phyloP scores from a whole-genome alignment of 2,329 filamentous ascomycete genomes.

The Hypoxylon sp. region DNA sequence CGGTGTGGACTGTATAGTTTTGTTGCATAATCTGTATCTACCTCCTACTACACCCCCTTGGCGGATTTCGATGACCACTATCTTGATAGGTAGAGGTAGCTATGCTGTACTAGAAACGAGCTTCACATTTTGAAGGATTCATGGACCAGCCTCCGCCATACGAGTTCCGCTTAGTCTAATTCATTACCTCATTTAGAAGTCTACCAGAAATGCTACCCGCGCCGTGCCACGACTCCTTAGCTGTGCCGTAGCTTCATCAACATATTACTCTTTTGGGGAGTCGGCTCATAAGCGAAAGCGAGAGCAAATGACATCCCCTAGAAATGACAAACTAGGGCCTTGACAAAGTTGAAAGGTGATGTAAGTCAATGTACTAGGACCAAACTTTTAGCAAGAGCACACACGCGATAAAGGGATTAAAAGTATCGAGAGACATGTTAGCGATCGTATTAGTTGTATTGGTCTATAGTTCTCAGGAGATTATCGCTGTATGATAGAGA shows the following conservation, averaged over 20 bases:
- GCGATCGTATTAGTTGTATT: not conserved
- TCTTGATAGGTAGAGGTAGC: not conserved
- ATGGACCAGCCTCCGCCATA: not conserved
- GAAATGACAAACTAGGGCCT: not conserved
- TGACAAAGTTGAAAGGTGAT: not conserved
- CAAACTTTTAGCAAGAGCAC: too few species aligned
- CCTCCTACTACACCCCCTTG: not conserved
- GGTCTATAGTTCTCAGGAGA: not conserved
- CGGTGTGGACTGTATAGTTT: constrained; percentile 5
- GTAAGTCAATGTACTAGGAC: not conserved
- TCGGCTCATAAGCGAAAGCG: not conserved
- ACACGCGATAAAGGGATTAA: not conserved
- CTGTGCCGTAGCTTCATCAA: not conserved
- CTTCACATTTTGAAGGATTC: not conserved
- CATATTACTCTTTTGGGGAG: not conserved
- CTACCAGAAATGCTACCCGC: not conserved
- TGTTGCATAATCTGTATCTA: constrained; percentile 29
- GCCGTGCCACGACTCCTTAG: too few species aligned
- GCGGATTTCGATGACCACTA: constrained; percentile 5
- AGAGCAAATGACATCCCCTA: not conserved
- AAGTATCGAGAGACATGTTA: not conserved
- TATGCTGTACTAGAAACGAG: constrained; percentile 2
- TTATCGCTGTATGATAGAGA: not conserved
- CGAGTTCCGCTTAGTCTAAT: not conserved
- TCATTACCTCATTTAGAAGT: not conserved